Evolutionary conservation across 352 stramenopile genomes (phyloP).

Genomic region (Globisporangium camurandrum): DNA sequence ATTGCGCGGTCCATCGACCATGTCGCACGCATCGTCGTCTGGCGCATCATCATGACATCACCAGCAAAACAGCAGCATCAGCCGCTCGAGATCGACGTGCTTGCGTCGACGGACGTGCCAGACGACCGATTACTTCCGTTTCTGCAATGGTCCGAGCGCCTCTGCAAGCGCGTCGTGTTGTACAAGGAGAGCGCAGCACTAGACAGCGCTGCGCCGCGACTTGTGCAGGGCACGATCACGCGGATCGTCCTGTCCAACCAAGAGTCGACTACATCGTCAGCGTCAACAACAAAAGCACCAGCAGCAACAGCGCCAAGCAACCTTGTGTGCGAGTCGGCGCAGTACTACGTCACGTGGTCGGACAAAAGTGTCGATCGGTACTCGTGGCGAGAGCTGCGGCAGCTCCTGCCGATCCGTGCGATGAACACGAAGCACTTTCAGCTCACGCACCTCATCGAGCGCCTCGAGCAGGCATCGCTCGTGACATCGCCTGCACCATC

Average conservation of each 20-base stretch:
- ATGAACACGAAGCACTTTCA: slow-evolving; percentile 74
- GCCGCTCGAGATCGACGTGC: slow-evolving; percentile 27
- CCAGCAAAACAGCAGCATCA: slow-evolving; percentile 1
- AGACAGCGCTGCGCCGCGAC: neutral
- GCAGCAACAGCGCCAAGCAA: neutral
- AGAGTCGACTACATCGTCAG: neutral
- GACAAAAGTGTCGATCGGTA: slow-evolving; percentile 37
- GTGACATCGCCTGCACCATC: neutral
- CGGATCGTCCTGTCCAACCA: slow-evolving; percentile 10
- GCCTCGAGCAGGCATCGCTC: neutral
- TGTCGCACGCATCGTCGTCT: slow-evolving; percentile 42
- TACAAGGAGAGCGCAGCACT: slow-evolving; percentile 32
- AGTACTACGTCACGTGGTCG: slow-evolving; percentile 52
- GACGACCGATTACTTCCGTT: slow-evolving; percentile 59
- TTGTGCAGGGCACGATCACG: slow-evolving; percentile 30
- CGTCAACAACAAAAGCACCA: neutral
- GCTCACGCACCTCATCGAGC: slow-evolving; percentile 27
- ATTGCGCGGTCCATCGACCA: slow-evolving; percentile 32
- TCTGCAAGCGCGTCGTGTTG: slow-evolving; percentile 54
- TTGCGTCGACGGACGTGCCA: slow-evolving; percentile 47
- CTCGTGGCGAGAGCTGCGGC: slow-evolving; percentile 41
- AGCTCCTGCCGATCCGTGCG: slow-evolving; percentile 44
- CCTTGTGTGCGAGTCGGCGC: slow-evolving; percentile 23
- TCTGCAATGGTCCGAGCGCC: slow-evolving; percentile 37
- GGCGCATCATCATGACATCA: slow-evolving; percentile 25